phyloP scores from a whole-genome alignment of 306 rosid genomes.

The Prunus kanzakura region DNA sequence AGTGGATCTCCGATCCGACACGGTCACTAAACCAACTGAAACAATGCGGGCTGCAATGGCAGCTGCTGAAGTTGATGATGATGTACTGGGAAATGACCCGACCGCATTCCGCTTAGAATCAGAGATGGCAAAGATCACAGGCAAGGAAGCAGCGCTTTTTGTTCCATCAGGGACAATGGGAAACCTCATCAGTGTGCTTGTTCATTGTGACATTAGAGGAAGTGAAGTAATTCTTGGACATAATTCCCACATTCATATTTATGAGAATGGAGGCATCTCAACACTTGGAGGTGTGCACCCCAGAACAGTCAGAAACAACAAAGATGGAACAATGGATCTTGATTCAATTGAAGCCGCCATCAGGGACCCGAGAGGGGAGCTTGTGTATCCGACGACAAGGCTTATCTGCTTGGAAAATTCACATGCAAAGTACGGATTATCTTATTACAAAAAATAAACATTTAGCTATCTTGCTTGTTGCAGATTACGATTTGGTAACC shows the following conservation, averaged over 20 bases:
- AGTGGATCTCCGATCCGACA: conserved; percentile 89
- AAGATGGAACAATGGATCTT: conserved; percentile 87
- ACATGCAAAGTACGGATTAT: conserved; percentile 73
- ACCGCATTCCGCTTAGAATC: conserved; percentile 62
- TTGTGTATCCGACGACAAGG: conserved; percentile 71
- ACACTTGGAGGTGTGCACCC: conserved; percentile 94
- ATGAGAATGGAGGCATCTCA: conserved; percentile 90
- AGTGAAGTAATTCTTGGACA: conserved; percentile 90
- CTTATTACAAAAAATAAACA: neutral
- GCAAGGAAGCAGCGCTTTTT: conserved; percentile 86
- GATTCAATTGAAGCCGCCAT: conserved; percentile 72
- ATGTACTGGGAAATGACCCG: conserved; percentile 69
- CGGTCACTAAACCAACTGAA: conserved; percentile 83
- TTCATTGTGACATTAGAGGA: conserved; percentile 83
- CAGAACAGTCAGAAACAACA: conserved; percentile 56
- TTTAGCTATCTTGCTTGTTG: neutral
- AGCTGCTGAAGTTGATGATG: conserved; percentile 84
- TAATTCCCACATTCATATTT: conserved; percentile 68
- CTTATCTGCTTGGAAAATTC: conserved; percentile 94
- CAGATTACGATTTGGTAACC: neutral
- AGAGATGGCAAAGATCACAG: conserved; percentile 70
- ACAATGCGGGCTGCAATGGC: conserved; percentile 87
- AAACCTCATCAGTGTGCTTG: conserved; percentile 82
- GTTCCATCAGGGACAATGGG: conserved; percentile 99
- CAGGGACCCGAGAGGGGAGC: conserved; percentile 60